Evolutionary conservation across 225 moss, liverwort and hornwort species (phyloP).

Genomic region (Polytrichum commune): DNA sequence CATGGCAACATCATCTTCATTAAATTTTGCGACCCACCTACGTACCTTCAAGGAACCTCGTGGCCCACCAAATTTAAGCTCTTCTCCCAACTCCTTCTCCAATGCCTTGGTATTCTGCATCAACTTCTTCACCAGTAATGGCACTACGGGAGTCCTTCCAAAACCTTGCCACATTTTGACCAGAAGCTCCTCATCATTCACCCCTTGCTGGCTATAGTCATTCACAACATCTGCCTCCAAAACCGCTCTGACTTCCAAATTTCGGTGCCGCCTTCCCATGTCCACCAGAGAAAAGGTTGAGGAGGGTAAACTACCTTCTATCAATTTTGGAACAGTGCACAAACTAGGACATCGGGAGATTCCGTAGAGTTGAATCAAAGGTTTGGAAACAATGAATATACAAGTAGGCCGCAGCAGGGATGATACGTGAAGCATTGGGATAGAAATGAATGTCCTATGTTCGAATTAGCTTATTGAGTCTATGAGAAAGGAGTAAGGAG

Average conservation of each 20-base stretch:
- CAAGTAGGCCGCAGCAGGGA: conserved; percentile 25
- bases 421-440: conserved; percentile 25
- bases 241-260: conserved; percentile 34
- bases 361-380: conserved; percentile 8
- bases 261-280: conserved; percentile 36
- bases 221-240: conserved; percentile 27
- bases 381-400: conserved; percentile 7
- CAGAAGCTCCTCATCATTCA: conserved; percentile 45
- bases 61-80: conserved; percentile 85
- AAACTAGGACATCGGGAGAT: conserved; percentile 27
- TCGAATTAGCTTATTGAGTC: too few relatives aligned
- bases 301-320: conserved; percentile 13
- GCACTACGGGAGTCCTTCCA: conserved; percentile 57
- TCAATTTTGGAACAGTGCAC: conserved; percentile 8
- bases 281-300: conserved; percentile 17
- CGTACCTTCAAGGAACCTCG: conserved; percentile 94
- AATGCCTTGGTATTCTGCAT: conserved; percentile 81
- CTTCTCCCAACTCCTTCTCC: conserved; percentile 82
- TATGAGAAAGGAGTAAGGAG: too few relatives aligned
- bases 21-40: conserved; percentile 9
- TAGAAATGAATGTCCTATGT: too few relatives aligned
- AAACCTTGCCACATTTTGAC: conserved; percentile 66
- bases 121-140: conserved; percentile 62
- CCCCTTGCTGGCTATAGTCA: conserved; percentile 9
- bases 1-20: too few relatives aligned